Evolutionary conservation across 768 basidiomycete species (phyloP).

Genomic region (Austroboletus eburneus): DNA sequence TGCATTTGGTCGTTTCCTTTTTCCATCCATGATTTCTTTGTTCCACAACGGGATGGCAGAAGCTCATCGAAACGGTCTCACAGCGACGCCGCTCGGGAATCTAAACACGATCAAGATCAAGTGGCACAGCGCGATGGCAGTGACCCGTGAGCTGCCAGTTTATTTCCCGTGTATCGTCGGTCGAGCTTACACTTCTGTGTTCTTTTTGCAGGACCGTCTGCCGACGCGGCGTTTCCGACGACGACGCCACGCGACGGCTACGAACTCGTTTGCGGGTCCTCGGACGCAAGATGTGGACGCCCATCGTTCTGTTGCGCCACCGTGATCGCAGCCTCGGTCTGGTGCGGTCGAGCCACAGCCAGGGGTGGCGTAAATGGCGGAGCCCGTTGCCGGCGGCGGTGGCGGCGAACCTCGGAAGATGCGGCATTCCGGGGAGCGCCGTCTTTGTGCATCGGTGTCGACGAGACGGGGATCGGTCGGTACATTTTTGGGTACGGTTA

Average conservation of each 20-base stretch:
- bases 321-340: accelerated
- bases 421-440: neutral
- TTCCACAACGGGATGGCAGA: too few species aligned
- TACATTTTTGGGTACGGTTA: slow-evolving; percentile 14
- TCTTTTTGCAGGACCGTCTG: neutral
- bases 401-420: neutral
- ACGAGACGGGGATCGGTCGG: neutral
- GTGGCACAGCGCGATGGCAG: too few species aligned
- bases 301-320: neutral
- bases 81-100: too few species aligned
- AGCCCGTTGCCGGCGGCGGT: slow-evolving; percentile 11
- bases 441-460: slow-evolving; percentile 14
- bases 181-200: too few species aligned
- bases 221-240: neutral
- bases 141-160: too few species aligned
- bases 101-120: too few species aligned
- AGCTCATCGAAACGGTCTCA: too few species aligned
- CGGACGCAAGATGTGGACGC: neutral
- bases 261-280: neutral
- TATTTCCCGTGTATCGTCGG: too few species aligned
- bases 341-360: neutral
- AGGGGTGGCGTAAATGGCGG: slow-evolving; percentile 18
- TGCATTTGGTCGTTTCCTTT: too few species aligned
- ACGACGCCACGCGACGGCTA: neutral
- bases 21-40: too few species aligned